Conservation (phyloP, 73 alveolate genomes). For the Blepharisma stoltei region DNA sequence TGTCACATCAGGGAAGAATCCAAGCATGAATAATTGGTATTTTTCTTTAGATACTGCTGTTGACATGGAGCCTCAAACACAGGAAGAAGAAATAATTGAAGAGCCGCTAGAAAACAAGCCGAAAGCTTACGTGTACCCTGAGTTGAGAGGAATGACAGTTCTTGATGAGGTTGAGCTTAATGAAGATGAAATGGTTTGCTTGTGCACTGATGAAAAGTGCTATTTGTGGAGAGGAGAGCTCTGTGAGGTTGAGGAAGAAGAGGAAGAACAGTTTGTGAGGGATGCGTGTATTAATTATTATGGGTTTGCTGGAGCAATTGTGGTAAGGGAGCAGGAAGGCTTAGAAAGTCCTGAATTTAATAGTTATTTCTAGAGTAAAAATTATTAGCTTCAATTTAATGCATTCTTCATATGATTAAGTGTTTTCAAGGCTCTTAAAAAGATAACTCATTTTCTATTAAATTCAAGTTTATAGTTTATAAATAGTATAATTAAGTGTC, state of each 20-base stretch:
- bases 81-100: conserved; percentile 40
- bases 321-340: no score
- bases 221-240: conserved; percentile 50
- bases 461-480: no score
- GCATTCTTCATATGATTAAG: no score
- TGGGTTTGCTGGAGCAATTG: not conserved
- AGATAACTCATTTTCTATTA: no score
- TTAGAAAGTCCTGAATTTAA: no score
- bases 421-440: no score
- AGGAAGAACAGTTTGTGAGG: conserved; percentile 32
- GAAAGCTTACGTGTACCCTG: conserved; percentile 45
- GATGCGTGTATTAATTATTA: conserved; percentile 36
- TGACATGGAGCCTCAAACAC: conserved; percentile 37
- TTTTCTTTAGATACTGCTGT: conserved; percentile 44
- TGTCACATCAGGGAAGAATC: conserved; percentile 26
- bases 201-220: conserved; percentile 47
- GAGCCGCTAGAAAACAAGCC: conserved; percentile 41
- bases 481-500: no score
- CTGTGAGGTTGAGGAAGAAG: conserved; percentile 32
- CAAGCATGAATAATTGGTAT: conserved; percentile 65
- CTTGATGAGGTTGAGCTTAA: conserved; percentile 62
- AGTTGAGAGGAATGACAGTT: conserved; percentile 30
- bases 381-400: no score
- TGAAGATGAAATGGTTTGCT: conserved; percentile 42
- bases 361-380: no score